phyloP scores from a whole-genome alignment of 352 stramenopile genomes.

The Pseudoperonospora humuli region DNA sequence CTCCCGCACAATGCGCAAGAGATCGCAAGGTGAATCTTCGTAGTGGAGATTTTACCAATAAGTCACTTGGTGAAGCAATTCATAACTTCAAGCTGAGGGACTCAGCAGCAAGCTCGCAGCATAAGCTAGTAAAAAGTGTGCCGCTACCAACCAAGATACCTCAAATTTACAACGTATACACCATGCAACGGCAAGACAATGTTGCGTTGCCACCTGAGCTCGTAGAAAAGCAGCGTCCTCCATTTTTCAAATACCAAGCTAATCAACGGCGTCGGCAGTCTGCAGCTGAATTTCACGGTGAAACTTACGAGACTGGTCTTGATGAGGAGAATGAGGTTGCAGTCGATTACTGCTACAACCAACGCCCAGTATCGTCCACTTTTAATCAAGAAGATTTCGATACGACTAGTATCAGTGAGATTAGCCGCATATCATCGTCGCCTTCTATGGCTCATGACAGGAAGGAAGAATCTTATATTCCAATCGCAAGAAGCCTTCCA shows the following conservation, averaged over 20 bases:
- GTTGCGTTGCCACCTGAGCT: constrained; percentile 5
- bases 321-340: constrained; percentile 6
- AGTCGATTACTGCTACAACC: constrained; percentile 13
- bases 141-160: constrained; percentile 7
- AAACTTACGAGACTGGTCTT: neutral
- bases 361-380: constrained; percentile 16
- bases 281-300: neutral
- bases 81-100: constrained; percentile 42
- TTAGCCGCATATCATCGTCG: constrained; percentile 14
- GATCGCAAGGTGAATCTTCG: constrained; percentile 24
- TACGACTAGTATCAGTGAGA: constrained; percentile 22
- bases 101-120: neutral
- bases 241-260: neutral
- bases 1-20: neutral
- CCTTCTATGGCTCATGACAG: neutral
- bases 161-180: constrained; percentile 11
- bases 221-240: constrained; percentile 7
- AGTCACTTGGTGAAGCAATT: constrained; percentile 53
- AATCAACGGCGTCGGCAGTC: constrained; percentile 2
- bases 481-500: constrained; percentile 4
- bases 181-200: constrained; percentile 8
- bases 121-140: neutral
- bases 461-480: constrained; percentile 6
- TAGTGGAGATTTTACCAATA: constrained; percentile 59
- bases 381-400: constrained; percentile 23